Conservation (phyloP, 768 basidiomycete genomes). For the Mrakia gelida region DNA sequence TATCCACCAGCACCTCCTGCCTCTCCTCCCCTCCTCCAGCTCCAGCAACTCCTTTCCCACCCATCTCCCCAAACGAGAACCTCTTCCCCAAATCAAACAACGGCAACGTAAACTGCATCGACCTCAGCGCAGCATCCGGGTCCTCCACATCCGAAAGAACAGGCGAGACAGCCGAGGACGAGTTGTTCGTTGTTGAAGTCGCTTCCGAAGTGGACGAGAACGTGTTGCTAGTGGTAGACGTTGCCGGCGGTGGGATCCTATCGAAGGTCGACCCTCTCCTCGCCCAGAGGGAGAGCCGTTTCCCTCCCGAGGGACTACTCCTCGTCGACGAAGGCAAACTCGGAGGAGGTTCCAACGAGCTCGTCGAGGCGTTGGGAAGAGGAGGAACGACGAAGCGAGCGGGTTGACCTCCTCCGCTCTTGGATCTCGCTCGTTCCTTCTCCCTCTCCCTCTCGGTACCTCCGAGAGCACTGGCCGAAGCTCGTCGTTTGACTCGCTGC, state of each 20-base stretch:
- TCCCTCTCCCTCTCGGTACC: background rate
- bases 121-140: background rate
- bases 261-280: background rate
- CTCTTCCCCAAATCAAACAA: slow-evolving; percentile 10
- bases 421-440: background rate
- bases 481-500: background rate
- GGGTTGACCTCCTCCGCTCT: background rate
- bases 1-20: slow-evolving; percentile 13
- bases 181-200: background rate
- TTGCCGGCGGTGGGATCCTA: background rate
- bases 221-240: background rate
- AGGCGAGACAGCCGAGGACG: too few relatives aligned
- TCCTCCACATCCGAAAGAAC: too few relatives aligned
- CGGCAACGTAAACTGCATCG: background rate
- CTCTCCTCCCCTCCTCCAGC: background rate
- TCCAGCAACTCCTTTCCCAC: background rate
- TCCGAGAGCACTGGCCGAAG: background rate
- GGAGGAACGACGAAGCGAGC: background rate
- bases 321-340: background rate
- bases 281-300: background rate
- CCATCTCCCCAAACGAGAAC: background rate
- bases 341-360: background rate
- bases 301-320: slow-evolving; percentile 1
- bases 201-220: background rate
- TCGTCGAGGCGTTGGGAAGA: background rate